Base-by-base conservation (phyloP, 2,329 filamentous ascomycete species). In the Geosmithia putterillii region DNA sequence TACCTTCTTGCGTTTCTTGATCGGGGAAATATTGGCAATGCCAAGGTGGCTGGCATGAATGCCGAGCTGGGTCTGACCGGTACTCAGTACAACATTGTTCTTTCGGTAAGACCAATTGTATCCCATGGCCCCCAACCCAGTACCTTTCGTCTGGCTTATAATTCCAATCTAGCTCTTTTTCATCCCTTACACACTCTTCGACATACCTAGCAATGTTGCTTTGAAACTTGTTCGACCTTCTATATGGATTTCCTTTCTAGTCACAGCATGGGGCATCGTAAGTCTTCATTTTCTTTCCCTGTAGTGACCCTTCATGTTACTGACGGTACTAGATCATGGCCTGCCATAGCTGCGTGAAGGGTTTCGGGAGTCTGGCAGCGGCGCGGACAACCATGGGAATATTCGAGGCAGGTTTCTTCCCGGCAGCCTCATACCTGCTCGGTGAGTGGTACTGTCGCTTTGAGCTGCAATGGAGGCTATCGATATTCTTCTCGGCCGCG, bases 1-100 rank as follows among this genome's bases (percentile, higher is more conserved):
- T 78, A 76, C 50, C 52, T 79, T 2, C 62, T 78, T 3, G 72
- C 69, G 51, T 77, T 74, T 45, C 63, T 79, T 3, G 74, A 79
- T 48, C 57, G 71, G 7, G 69, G 70, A 8, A 79, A 78, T 51
- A 57, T 57, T 9, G 55, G 55, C 6, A 74, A 74, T 56, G 71
- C 73, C 4, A 75, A 73, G 56, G 70, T 76, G 4, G 54, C 52
- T 44, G 52, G 54, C 17, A 49, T 57, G 21, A 50, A 54, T 44
- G 42, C 66, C 38, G 49, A 52, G 21, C 42, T 51, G 12, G 43
- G 68, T 17, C 71, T 83, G 64, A 69, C 67, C 1, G 59, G 69
- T 12, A 64, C 66, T n/a, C 67, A 80, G 55, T 84, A 81, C 57
- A 54, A 54, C 79, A 82, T 58, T 58, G 73, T 32, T 12, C 28